Conservation (phyloP, 441 rosid species). For the Eugenia klotzschiana region DNA sequence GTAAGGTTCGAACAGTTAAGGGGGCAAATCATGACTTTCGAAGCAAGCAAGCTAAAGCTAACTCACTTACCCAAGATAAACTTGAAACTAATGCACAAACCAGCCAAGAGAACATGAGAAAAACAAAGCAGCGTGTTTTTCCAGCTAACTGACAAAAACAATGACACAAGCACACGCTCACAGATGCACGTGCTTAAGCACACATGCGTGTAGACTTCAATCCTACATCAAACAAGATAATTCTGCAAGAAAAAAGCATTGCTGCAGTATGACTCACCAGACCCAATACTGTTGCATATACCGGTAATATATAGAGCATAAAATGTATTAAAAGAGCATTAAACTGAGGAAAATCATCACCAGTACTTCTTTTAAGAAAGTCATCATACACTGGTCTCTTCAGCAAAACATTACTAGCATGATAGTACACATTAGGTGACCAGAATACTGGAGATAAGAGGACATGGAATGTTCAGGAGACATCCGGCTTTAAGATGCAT, state of each 20-base stretch:
- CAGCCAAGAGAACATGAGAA: not conserved
- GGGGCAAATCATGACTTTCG: not conserved
- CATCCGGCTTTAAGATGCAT: not conserved
- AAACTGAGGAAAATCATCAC: not conserved
- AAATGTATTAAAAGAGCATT: not conserved
- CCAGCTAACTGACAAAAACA: not conserved
- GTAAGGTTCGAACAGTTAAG: not conserved
- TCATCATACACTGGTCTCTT: not conserved
- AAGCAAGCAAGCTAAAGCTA: not conserved
- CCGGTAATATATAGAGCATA: not conserved
- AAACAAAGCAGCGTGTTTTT: not conserved
- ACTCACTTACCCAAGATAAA: not conserved
- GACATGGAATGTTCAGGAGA: not conserved
- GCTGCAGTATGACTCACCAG: not conserved
- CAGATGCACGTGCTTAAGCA: not conserved
- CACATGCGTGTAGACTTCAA: not conserved
- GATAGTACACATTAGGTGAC: not conserved
- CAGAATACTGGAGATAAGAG: not conserved
- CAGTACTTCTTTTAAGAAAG: not conserved
- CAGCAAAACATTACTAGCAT: not conserved
- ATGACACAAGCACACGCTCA: not conserved
- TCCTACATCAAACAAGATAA: not conserved
- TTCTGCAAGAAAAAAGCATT: not conserved
- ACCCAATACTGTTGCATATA: not conserved
- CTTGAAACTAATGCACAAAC: not conserved